These are phyloP conservation scores for Alloteropsis angusta DNA, from an alignment of 202 grass and related monocot genomes.

Conservation along the genomic window DNA sequence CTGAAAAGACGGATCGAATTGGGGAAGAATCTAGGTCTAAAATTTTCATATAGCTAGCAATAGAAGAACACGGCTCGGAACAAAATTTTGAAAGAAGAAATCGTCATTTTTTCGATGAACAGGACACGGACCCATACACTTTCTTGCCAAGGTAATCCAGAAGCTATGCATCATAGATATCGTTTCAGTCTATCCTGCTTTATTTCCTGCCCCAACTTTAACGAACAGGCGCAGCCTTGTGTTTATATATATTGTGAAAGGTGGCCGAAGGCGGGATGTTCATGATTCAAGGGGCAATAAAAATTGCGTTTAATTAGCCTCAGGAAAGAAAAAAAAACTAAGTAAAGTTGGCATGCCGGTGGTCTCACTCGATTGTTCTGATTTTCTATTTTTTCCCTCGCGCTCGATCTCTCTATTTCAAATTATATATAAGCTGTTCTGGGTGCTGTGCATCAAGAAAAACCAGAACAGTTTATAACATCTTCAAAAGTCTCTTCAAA, in stretches of 20 bases:
- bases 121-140: not conserved
- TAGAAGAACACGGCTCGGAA: not conserved
- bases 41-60: not conserved
- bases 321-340: not conserved
- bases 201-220: not conserved
- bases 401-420: too few species aligned
- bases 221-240: not conserved
- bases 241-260: not conserved
- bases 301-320: not conserved
- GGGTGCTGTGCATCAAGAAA: too few species aligned
- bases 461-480: too few species aligned
- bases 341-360: not conserved
- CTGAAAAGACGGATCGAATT: not conserved
- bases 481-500: too few species aligned
- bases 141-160: not conserved
- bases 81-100: not conserved
- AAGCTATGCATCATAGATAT: not conserved
- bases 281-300: not conserved
- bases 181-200: not conserved
- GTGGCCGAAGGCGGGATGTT: not conserved
- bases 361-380: not conserved
- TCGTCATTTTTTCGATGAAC: not conserved
- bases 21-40: not conserved
- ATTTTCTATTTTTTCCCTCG: not conserved
- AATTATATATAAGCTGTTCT: too few species aligned